A percentile compares a stretch with the other conserved stretches of the same genome.
Conservation (phyloP, 306 rosid species). For the Benincasa hispida region DNA sequence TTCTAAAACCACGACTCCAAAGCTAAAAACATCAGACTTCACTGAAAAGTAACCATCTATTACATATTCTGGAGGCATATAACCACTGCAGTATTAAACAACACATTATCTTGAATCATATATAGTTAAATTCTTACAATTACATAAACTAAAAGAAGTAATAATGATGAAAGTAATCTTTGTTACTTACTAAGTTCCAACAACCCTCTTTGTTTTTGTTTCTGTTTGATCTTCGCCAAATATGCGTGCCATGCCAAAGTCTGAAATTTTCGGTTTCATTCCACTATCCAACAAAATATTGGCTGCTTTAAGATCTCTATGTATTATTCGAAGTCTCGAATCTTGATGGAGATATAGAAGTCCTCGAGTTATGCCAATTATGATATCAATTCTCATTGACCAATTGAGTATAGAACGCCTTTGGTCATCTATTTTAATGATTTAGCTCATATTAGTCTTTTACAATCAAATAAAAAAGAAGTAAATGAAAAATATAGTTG, state of each 20-base stretch:
- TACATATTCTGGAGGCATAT: constrained; percentile 30
- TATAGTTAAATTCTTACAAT: neutral
- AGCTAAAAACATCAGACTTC: constrained; percentile 33
- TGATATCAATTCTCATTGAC: constrained; percentile 25
- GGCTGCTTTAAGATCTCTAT: constrained; percentile 36
- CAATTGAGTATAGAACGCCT: constrained; percentile 23
- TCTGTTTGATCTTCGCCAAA: constrained; percentile 19
- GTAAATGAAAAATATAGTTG: too few relatives aligned
- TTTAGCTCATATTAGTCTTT: neutral
- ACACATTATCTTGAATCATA: too few relatives aligned
- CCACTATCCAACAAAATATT: constrained; percentile 21
- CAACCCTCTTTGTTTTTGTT: constrained; percentile 22
- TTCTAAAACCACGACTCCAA: constrained; percentile 37
- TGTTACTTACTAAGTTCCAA: constrained; percentile 30
- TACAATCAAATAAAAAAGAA: neutral
- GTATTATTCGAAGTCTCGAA: constrained; percentile 48
- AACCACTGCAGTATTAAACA: constrained; percentile 6
- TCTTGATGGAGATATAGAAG: constrained; percentile 48
- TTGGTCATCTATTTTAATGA: constrained; percentile 19
- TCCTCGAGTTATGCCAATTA: constrained; percentile 42
- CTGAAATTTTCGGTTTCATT: constrained; percentile 32
- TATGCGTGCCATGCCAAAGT: constrained; percentile 35
- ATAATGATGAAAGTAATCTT: neutral
- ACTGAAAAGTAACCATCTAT: constrained; percentile 16
- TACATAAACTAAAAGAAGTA: neutral